phyloP scores from a whole-genome alignment of 352 stramenopile genomes.

The Globisporangium barbulae region DNA sequence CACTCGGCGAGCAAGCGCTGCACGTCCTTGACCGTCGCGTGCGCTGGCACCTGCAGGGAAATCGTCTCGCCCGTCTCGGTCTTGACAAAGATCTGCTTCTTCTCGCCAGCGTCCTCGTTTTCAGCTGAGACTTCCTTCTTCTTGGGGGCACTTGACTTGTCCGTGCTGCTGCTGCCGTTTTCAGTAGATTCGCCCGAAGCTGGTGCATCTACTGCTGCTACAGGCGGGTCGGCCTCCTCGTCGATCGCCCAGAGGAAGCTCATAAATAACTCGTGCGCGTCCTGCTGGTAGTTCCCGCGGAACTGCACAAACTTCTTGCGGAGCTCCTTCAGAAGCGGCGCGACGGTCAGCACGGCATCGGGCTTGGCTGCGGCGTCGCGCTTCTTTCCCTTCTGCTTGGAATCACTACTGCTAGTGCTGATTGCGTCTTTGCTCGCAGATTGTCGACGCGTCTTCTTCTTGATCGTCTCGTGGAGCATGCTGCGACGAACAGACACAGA shows the following conservation, averaged over 20 bases:
- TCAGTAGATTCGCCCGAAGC: not conserved
- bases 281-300: slow-evolving; percentile 94
- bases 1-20: slow-evolving; percentile 51
- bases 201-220: not conserved
- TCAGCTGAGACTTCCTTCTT: slow-evolving; percentile 12
- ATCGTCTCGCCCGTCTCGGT: slow-evolving; percentile 58
- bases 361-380: slow-evolving; percentile 22
- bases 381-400: slow-evolving; percentile 22
- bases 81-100: slow-evolving; percentile 66
- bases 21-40: slow-evolving; percentile 46
- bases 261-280: slow-evolving; percentile 94
- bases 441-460: slow-evolving; percentile 39
- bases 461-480: slow-evolving; percentile 58
- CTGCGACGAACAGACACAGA: slow-evolving; percentile 17
- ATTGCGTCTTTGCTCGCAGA: slow-evolving; percentile 12
- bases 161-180: slow-evolving; percentile 13
- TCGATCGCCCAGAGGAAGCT: slow-evolving; percentile 91
- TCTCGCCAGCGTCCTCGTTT: slow-evolving; percentile 19
- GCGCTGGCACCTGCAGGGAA: slow-evolving; percentile 46
- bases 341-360: slow-evolving; percentile 46
- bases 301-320: slow-evolving; percentile 91
- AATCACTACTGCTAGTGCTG: slow-evolving; percentile 4
- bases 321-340: slow-evolving; percentile 60
- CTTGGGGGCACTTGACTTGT: not conserved
- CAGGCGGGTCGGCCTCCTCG: slow-evolving; percentile 57